Conservation (phyloP, 345 rosid species). For the Lenwebbia sp. region DNA sequence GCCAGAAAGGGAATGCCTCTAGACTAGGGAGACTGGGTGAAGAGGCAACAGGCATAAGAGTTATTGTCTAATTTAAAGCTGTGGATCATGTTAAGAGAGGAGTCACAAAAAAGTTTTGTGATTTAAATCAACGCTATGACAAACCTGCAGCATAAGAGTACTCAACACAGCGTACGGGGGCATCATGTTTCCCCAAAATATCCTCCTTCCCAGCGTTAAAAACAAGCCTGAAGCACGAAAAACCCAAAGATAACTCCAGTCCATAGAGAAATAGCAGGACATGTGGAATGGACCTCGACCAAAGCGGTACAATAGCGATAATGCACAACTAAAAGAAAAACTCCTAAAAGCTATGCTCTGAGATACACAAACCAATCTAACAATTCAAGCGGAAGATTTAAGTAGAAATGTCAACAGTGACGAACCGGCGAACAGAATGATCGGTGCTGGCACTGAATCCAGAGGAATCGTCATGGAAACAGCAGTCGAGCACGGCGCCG, state of each 20-base stretch:
- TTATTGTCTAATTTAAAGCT: not conserved
- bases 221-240: conserved; percentile 51
- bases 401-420: not conserved
- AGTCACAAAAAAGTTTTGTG: not conserved
- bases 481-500: conserved; percentile 89
- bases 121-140: conserved; percentile 1
- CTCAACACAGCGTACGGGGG: conserved; percentile 84
- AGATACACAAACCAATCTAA: not conserved
- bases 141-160: conserved; percentile 92
- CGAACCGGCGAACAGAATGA: conserved; percentile 57
- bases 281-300: not conserved
- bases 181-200: conserved; percentile 79
- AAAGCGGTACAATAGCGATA: not conserved
- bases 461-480: conserved; percentile 95
- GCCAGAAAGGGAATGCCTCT: not conserved
- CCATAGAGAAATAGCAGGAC: not conserved
- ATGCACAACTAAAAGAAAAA: not conserved
- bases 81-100: not conserved
- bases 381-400: not conserved
- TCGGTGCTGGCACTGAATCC: conserved; percentile 87
- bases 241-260: not conserved
- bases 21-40: not conserved
- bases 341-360: not conserved
- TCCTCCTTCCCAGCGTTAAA: conserved; percentile 79
- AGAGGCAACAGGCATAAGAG: not conserved